Conservation (phyloP, 768 basidiomycete species). For the Kwoniella bestiolae region DNA sequence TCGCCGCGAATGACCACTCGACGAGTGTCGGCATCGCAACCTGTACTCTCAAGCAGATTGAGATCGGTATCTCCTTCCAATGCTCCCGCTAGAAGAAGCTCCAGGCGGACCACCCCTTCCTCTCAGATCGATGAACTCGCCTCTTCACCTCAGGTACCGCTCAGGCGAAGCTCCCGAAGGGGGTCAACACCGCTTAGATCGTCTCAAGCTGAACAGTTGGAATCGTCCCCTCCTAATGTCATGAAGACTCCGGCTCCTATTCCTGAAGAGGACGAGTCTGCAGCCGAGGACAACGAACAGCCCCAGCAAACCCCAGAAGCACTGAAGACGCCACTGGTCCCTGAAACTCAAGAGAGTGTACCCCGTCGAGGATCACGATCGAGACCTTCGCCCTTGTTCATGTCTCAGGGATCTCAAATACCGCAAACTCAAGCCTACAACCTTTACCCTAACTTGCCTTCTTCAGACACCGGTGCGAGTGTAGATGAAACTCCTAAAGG, state of each 20-base stretch:
- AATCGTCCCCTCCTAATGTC: conserved; percentile 19
- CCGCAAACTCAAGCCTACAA: conserved; percentile 32
- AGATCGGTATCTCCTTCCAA: conserved; percentile 5
- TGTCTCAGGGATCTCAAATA: conserved; percentile 29
- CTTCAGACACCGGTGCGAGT: conserved; percentile 11
- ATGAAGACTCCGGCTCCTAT: conserved; percentile 2
- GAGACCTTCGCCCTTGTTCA: conserved; percentile 19
- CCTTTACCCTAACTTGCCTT: conserved; percentile 13
- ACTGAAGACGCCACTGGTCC: conserved; percentile 16
- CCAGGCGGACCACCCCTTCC: conserved; percentile 13
- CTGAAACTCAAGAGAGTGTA: conserved; percentile 16
- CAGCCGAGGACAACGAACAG: not conserved
- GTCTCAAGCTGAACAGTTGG: conserved; percentile 24
- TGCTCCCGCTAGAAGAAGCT: conserved; percentile 8
- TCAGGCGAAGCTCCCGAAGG: conserved; percentile 7
- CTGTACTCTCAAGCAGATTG: not conserved
- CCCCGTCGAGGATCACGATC: conserved; percentile 2
- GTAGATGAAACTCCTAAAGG: conserved; percentile 8
- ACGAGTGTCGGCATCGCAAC: conserved; percentile 19
- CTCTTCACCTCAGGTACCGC: conserved; percentile 11
- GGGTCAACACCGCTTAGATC: conserved; percentile 14
- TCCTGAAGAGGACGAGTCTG: conserved; percentile 16
- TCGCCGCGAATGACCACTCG: conserved; percentile 22
- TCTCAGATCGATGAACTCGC: conserved; percentile 22
- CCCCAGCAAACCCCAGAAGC: not conserved